Evolutionary conservation across 805 yeast genomes (phyloP), one percentile per base, ranked within the genome.

Genomic region (Lachancea meyersii): DNA sequence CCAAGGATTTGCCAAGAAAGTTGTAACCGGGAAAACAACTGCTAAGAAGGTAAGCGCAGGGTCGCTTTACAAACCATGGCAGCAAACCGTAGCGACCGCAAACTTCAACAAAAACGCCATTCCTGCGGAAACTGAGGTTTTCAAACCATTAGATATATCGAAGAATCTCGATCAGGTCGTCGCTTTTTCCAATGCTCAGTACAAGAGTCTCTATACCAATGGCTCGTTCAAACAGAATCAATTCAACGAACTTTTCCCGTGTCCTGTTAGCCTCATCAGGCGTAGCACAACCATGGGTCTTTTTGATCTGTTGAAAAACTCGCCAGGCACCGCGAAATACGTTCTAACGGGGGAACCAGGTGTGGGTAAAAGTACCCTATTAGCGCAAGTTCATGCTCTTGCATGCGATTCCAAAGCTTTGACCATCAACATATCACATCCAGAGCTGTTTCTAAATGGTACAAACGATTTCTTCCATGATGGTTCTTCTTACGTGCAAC

Each of bases 181-280:
- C 5, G 58, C 61, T 27, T 85, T 70, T 61, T 63, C 70, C 13
- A 55, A 65, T 1, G 55, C 57, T 11, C 67, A 71, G 14, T 65
- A 73, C 45, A 58, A 65, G 42, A 63, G 65, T 36, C 65, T 86
- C 48, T 63, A 65, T 26, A 68, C 69, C 32, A 61, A 80, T 43
- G 89, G 88, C 18, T 65, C 82, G 0, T 84, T 84, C 64, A 76
- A 77, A 52, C 79, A 78, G 47, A 71, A 70, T 49, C 95, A 86
- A 62, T 77, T 71, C 58, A 74, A 77, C 50, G 95, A 86, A 60
- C 55, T 82, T 32, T 82, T 79, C 59, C 58, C 68, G 27, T 68
- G 68, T 30, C 89, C 88, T 20, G 59, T 81, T 2, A 68, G 86
- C 1, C 57, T 86, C 46, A 67, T 80, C 2, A 76, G 83, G 50